These are phyloP conservation scores for Phytophthora syringae DNA, from an alignment of 352 stramenopile species.

Conservation along the genomic window DNA sequence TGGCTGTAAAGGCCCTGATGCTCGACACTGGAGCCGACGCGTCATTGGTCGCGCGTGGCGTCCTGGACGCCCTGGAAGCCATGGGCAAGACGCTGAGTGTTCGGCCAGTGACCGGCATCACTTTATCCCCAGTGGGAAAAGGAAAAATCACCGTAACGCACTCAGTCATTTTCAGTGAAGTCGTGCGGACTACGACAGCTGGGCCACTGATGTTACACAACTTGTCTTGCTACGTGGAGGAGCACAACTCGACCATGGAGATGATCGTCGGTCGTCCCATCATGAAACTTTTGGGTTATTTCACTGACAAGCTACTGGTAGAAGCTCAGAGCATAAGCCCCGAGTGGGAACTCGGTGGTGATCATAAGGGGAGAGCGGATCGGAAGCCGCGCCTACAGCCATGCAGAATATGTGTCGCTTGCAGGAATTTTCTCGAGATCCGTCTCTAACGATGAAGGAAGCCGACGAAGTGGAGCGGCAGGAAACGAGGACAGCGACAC, in stretches of 20 bases:
- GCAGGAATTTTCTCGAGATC: too few species aligned
- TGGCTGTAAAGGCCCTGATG: neutral
- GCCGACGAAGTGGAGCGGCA: too few species aligned
- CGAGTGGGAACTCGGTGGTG: neutral
- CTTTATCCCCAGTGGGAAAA: too few species aligned
- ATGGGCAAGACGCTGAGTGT: too few species aligned
- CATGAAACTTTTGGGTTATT: conserved; percentile 19
- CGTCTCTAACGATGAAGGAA: too few species aligned
- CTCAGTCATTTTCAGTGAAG: conserved; percentile 12
- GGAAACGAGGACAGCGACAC: too few species aligned
- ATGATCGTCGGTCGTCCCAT: conserved; percentile 17
- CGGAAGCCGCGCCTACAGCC: neutral
- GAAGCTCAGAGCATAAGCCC: neutral
- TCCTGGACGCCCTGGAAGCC: conserved; percentile 8
- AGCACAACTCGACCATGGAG: neutral
- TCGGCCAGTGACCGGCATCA: too few species aligned
- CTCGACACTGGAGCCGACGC: conserved; percentile 14
- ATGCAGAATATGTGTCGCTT: neutral
- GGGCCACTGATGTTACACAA: conserved; percentile 13
- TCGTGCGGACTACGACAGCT: conserved; percentile 10
- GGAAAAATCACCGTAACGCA: too few species aligned
- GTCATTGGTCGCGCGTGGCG: conserved; percentile 8
- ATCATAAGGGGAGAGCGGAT: neutral
- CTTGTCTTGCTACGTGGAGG: conserved; percentile 7
- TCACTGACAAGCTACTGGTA: conserved; percentile 11